Conservation (phyloP, 805 yeast species). For the Candida parachauliodes region DNA sequence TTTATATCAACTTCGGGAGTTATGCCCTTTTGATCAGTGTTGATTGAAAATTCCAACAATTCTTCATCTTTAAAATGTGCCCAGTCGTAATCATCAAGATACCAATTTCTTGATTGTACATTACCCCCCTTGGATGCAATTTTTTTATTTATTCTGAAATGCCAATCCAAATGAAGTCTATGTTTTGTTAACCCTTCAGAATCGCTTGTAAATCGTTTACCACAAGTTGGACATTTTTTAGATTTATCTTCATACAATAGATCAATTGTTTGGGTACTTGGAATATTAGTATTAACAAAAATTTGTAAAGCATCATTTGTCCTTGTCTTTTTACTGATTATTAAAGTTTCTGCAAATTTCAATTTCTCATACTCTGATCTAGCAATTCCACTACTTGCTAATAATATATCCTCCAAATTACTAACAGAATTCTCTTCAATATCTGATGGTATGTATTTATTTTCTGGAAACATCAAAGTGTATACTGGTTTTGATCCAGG, state of each 20-base stretch:
- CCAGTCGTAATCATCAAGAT: constrained; percentile 70
- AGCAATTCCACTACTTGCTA: constrained; percentile 13
- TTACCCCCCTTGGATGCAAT: constrained; percentile 31
- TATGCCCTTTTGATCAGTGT: neutral
- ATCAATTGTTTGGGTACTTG: constrained; percentile 27
- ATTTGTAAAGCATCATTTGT: constrained; percentile 23
- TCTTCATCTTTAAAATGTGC: constrained; percentile 66
- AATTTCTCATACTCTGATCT: constrained; percentile 33
- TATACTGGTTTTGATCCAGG: constrained; percentile 36
- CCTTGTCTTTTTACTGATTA: constrained; percentile 18
- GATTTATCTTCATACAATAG: constrained; percentile 59
- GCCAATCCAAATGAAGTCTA: constrained; percentile 88
- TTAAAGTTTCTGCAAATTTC: constrained; percentile 28
- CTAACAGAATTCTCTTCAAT: constrained; percentile 16
- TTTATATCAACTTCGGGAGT: neutral
- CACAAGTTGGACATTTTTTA: constrained; percentile 84
- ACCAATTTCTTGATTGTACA: constrained; percentile 81
- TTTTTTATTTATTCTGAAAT: constrained; percentile 84
- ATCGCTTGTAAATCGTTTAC: constrained; percentile 72
- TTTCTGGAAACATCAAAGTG: constrained; percentile 27
- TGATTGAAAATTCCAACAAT: constrained; percentile 32
- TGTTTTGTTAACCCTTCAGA: constrained; percentile 51
- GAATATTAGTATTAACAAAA: constrained; percentile 35
- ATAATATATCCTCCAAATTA: constrained; percentile 21
- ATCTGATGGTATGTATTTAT: constrained; percentile 22